Conservation (phyloP, 352 stramenopile genomes). For the Pythium scleroteichum region DNA sequence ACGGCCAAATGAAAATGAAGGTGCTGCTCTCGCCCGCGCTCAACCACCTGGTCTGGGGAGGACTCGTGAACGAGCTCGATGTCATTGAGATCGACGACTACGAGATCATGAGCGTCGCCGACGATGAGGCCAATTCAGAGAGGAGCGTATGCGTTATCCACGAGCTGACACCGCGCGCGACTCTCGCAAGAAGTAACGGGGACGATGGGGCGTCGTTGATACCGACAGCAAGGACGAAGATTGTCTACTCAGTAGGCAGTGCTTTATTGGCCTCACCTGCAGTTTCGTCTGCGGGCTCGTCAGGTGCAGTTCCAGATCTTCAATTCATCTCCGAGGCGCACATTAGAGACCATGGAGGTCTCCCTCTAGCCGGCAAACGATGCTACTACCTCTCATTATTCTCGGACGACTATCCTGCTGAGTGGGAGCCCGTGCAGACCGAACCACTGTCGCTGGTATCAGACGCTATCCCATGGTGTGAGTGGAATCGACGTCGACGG, state of each 20-base stretch:
- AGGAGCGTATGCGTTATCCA: constrained; percentile 29
- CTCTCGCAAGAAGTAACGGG: not conserved
- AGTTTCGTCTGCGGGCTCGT: not conserved
- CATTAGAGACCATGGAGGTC: constrained; percentile 42
- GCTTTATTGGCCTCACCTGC: constrained; percentile 11
- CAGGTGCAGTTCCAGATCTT: constrained; percentile 21
- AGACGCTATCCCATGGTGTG: constrained; percentile 10
- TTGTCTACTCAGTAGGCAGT: constrained; percentile 20
- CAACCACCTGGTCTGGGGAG: constrained; percentile 45
- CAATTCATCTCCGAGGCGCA: constrained; percentile 39
- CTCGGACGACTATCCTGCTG: constrained; percentile 53
- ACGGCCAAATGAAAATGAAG: constrained; percentile 56
- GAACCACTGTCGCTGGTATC: constrained; percentile 19
- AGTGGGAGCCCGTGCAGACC: constrained; percentile 33
- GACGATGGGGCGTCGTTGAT: not conserved
- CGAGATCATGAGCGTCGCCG: constrained; percentile 29
- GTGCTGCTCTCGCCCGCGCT: constrained; percentile 39
- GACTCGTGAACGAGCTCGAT: constrained; percentile 28
- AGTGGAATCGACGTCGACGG: constrained; percentile 28
- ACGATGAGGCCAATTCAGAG: not conserved
- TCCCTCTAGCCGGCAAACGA: constrained; percentile 48
- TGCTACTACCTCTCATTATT: constrained; percentile 57
- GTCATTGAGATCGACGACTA: constrained; percentile 38
- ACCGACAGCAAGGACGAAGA: constrained; percentile 14
- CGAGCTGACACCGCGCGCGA: constrained; percentile 14